Percentiles rank a stretch among this genome's conserved stretches.
These are phyloP conservation scores for Wickerhamomyces bovis DNA, from an alignment of 805 yeast species.

Conservation along the genomic window DNA sequence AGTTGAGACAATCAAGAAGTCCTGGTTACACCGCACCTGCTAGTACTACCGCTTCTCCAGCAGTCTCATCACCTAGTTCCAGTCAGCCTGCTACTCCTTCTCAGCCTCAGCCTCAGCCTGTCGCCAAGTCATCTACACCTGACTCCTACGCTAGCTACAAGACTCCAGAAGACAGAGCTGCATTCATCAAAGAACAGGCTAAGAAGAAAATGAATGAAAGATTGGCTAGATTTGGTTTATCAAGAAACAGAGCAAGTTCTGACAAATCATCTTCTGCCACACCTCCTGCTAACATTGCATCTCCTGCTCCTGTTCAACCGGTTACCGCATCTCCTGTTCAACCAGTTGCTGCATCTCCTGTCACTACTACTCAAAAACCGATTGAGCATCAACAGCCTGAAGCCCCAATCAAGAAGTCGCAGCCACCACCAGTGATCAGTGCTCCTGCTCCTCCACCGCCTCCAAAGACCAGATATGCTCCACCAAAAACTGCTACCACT, in stretches of 20 bases:
- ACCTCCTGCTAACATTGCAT: conserved; percentile 11
- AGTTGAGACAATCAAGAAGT: conserved; percentile 32
- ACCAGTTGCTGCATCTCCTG: not conserved
- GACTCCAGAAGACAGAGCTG: conserved; percentile 64
- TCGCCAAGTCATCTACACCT: conserved; percentile 19
- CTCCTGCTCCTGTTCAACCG: not conserved
- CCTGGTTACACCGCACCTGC: conserved; percentile 8
- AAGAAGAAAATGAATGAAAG: conserved; percentile 79
- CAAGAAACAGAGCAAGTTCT: conserved; percentile 30
- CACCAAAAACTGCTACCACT: conserved; percentile 1
- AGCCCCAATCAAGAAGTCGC: not conserved
- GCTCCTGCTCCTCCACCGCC: conserved; percentile 10
- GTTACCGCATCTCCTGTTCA: not conserved
- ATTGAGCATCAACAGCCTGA: conserved; percentile 6
- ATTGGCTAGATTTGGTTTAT: conserved; percentile 72
- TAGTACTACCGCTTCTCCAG: conserved; percentile 14
- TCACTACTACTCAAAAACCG: not conserved
- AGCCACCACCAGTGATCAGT: conserved; percentile 5
- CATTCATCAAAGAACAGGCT: conserved; percentile 78
- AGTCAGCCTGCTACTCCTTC: not conserved
- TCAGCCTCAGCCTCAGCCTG: not conserved
- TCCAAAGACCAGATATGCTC: conserved; percentile 6
- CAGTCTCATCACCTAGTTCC: conserved; percentile 6
- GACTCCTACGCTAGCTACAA: conserved; percentile 27
- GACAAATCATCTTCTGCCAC: conserved; percentile 13